Percentiles rank a stretch among this genome's conserved stretches.
phyloP scores from a whole-genome alignment of 2,329 filamentous ascomycete species.

The Cladosporium sp. region DNA sequence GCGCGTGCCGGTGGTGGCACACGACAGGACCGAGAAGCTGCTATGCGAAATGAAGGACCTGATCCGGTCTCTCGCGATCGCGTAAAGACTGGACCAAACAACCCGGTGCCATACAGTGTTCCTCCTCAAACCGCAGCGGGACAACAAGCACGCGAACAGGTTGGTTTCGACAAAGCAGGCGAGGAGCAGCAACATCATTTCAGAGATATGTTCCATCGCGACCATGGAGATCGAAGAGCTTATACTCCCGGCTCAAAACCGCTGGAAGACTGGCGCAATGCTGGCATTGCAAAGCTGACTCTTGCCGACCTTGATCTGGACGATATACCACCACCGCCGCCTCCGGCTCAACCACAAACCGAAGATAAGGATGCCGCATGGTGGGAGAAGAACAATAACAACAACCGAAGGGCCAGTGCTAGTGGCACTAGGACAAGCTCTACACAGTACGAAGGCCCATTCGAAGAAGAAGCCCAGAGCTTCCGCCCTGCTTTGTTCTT shows the following conservation, averaged over 20 bases:
- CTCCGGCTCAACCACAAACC: slow-evolving; percentile 5
- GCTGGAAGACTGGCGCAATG: slow-evolving; percentile 52
- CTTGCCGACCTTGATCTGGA: slow-evolving; percentile 42
- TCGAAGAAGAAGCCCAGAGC: slow-evolving; percentile 59
- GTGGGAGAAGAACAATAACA: slow-evolving; percentile 58
- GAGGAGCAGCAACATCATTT: slow-evolving; percentile 31
- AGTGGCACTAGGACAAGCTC: slow-evolving; percentile 7
- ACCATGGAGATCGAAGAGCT: slow-evolving; percentile 24
- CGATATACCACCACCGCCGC: slow-evolving; percentile 6
- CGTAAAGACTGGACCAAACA: slow-evolving; percentile 21
- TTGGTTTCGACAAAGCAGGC: slow-evolving; percentile 34
- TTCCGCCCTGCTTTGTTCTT: slow-evolving; percentile 83
- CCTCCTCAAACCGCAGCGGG: slow-evolving; percentile 35
- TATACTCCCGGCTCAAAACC: slow-evolving; percentile 55
- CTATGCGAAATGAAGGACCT: slow-evolving; percentile 33
- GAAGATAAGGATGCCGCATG: slow-evolving; percentile 48
- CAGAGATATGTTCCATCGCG: slow-evolving; percentile 36
- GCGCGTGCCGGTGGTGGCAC: slow-evolving; percentile 34
- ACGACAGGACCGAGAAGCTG: slow-evolving; percentile 24
- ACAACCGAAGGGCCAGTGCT: slow-evolving; percentile 21
- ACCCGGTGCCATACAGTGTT: slow-evolving; percentile 28
- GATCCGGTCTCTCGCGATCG: slow-evolving; percentile 30
- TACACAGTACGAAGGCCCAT: slow-evolving; percentile 56
- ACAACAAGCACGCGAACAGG: slow-evolving; percentile 34
- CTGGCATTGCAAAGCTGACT: slow-evolving; percentile 35